These are phyloP conservation scores for Venturia nashicola DNA, from an alignment of 2,329 filamentous ascomycete genomes.

Conservation along the genomic window DNA sequence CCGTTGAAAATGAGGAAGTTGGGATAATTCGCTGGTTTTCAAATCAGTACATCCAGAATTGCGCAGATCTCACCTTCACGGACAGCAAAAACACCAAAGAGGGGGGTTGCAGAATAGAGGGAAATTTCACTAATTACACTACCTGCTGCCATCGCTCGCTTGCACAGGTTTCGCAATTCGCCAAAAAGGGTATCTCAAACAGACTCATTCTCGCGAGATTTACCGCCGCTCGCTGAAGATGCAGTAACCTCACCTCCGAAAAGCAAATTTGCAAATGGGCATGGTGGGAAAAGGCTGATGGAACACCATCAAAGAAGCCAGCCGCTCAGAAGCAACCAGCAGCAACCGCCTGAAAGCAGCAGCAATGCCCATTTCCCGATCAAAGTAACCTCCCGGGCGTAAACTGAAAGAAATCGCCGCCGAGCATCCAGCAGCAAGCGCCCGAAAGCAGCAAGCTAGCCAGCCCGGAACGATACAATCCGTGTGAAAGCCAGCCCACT, in stretches of 20 bases:
- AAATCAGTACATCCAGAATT: not conserved
- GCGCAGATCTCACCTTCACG: not conserved
- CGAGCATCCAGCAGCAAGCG: not conserved
- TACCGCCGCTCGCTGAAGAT: not conserved
- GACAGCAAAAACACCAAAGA: not conserved
- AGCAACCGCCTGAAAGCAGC: not conserved
- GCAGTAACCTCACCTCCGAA: not conserved
- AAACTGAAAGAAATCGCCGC: not conserved
- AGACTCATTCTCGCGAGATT: not conserved
- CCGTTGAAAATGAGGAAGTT: not conserved
- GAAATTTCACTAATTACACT: not conserved
- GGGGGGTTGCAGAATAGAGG: not conserved
- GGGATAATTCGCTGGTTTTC: not conserved
- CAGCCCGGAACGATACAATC: too few species aligned
- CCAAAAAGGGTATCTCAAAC: constrained; percentile 5
- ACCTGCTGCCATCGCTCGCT: not conserved
- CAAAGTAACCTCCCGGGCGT: not conserved
- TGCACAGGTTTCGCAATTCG: not conserved
- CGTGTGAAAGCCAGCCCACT: not conserved
- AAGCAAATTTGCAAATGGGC: not conserved
- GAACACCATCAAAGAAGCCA: not conserved
- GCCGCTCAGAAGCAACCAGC: not conserved
- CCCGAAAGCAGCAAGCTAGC: not conserved
- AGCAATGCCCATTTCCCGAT: not conserved
- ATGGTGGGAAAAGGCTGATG: too few species aligned